Percentiles rank a stretch among this genome's conserved stretches.
Evolutionary conservation across 106 monocot genomes (phyloP).

Genomic region (Dactylorhiza incarnata): DNA sequence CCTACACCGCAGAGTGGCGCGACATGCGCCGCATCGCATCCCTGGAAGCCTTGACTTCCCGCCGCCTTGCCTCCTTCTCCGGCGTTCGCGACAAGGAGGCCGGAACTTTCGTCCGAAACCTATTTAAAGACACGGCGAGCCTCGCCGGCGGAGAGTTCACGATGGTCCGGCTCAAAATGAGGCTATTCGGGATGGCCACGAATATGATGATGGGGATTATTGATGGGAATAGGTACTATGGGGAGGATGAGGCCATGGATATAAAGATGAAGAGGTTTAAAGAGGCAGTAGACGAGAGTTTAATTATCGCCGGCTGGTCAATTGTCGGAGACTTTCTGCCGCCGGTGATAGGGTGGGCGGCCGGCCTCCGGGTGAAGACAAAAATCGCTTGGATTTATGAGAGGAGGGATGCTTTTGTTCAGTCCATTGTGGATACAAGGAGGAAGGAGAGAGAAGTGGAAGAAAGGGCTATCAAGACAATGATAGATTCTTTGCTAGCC

Average conservation of each 20-base stretch:
- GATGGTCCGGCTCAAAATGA: too few species aligned
- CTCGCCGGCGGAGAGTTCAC: too few species aligned
- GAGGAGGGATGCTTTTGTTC: constrained; percentile 14
- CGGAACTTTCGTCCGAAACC: not conserved
- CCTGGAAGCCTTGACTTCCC: not conserved
- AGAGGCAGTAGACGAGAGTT: constrained; percentile 7
- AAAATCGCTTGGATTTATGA: constrained; percentile 5
- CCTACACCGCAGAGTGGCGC: not conserved
- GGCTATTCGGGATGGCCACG: too few species aligned
- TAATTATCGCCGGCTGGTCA: constrained; percentile 1
- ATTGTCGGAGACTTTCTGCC: constrained; percentile 30
- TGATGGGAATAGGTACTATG: too few species aligned
- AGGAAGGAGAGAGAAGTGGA: not conserved
- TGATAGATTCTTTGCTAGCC: constrained; percentile 23
- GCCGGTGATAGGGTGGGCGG: constrained; percentile 9
- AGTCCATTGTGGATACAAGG: constrained; percentile 23
- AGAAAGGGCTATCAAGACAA: not conserved
- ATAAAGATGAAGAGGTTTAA: not conserved
- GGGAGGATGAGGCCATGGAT: not conserved
- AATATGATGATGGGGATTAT: too few species aligned
- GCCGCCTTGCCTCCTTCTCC: constrained; percentile 3
- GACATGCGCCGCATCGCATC: not conserved
- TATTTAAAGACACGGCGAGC: not conserved
- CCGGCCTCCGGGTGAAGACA: constrained; percentile 2
- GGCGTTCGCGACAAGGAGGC: not conserved